phyloP scores from a whole-genome alignment of 495 filamentous ascomycete genomes.

The Xylaria curta region DNA sequence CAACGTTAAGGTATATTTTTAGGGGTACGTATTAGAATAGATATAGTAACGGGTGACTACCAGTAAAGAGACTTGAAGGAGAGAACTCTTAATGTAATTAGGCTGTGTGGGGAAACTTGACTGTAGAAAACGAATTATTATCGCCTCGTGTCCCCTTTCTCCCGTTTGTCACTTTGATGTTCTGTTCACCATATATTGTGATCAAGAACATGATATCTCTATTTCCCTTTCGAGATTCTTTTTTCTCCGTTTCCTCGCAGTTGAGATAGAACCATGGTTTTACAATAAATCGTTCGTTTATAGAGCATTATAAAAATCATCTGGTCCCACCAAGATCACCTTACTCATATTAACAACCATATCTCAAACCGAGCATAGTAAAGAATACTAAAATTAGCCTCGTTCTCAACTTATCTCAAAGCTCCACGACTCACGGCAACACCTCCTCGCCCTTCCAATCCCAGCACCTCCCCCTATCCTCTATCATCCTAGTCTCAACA shows the following conservation, averaged over 20 bases:
- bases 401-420: background rate
- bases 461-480: slow-evolving; percentile 72
- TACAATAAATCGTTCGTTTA: background rate
- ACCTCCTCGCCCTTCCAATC: slow-evolving; percentile 80
- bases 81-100: background rate
- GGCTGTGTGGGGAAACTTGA: background rate
- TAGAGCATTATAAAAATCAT: background rate
- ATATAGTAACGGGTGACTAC: background rate
- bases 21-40: background rate
- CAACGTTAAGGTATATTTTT: background rate
- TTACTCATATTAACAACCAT: background rate
- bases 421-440: slow-evolving; percentile 50
- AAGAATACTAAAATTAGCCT: slow-evolving; percentile 14
- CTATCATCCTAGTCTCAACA: slow-evolving; percentile 53
- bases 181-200: background rate
- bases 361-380: background rate
- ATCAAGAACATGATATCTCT: background rate
- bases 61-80: background rate
- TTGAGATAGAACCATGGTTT: background rate
- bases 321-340: too few species aligned
- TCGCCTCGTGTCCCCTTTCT: background rate
- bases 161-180: background rate
- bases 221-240: background rate
- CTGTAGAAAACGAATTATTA: background rate
- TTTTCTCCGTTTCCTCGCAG: background rate